Conservation (phyloP, 306 rosid species). For the Prosopis cineraria region DNA sequence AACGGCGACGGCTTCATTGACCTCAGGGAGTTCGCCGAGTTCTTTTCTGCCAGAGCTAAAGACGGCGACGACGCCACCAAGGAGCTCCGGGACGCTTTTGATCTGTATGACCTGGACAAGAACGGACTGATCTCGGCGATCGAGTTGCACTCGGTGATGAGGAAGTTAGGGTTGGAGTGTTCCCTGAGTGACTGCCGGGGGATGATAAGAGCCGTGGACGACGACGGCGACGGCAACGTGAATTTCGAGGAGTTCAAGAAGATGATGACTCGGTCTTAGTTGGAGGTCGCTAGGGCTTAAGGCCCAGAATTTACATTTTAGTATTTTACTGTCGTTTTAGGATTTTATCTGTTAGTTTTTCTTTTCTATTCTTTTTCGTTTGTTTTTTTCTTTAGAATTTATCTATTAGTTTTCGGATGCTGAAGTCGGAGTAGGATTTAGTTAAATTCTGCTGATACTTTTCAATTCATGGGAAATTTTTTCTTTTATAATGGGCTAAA, state of each 20-base stretch:
- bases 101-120: conserved; percentile 64
- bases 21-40: neutral
- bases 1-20: neutral
- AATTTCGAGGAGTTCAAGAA: conserved; percentile 78
- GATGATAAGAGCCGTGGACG: conserved; percentile 67
- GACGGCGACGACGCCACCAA: neutral
- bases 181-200: conserved; percentile 49
- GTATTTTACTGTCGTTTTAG: too few relatives aligned
- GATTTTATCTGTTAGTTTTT: too few relatives aligned
- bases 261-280: conserved; percentile 52
- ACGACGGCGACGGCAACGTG: conserved; percentile 69
- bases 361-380: too few relatives aligned
- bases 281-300: neutral
- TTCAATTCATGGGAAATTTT: too few relatives aligned
- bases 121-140: conserved; percentile 61
- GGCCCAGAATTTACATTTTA: too few relatives aligned
- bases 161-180: conserved; percentile 59
- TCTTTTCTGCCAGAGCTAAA: neutral
- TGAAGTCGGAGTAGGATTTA: too few relatives aligned
- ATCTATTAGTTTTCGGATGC: too few relatives aligned
- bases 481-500: too few relatives aligned
- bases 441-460: too few relatives aligned
- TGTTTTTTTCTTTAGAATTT: too few relatives aligned
- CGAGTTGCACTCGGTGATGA: conserved; percentile 61
- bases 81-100: conserved; percentile 67